These are phyloP conservation scores for Adansonia madagascariensis DNA, from an alignment of 441 rosid species.

Conservation along the genomic window DNA sequence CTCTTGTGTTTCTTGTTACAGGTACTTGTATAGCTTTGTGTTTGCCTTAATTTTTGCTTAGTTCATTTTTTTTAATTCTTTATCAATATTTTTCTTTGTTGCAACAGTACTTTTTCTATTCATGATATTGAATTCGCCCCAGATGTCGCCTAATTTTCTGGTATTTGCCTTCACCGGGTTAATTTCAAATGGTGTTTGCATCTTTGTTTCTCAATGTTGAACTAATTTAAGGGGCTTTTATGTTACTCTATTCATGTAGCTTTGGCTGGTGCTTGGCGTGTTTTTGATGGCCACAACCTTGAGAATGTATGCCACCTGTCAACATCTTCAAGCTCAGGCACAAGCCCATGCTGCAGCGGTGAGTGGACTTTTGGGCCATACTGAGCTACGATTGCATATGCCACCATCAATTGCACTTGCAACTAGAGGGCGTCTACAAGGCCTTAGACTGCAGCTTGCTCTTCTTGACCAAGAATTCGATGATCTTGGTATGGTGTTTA, in stretches of 20 bases:
- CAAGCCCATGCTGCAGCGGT: slow-evolving; percentile 82
- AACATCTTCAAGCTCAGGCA: slow-evolving; percentile 92
- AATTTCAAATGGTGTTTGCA: not conserved
- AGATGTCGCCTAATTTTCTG: slow-evolving; percentile 90
- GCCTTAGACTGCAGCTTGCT: slow-evolving; percentile 87
- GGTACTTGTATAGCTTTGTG: slow-evolving; percentile 40
- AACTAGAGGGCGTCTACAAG: slow-evolving; percentile 88
- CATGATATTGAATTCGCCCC: slow-evolving; percentile 89
- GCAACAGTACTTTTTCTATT: slow-evolving; percentile 72
- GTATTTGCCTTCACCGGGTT: slow-evolving; percentile 36
- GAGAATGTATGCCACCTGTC: slow-evolving; percentile 94
- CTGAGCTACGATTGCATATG: slow-evolving; percentile 83
- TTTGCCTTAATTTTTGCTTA: not conserved
- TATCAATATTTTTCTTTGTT: slow-evolving; percentile 26
- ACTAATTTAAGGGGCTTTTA: not conserved
- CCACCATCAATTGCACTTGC: slow-evolving; percentile 83
- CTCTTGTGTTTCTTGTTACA: slow-evolving; percentile 85
- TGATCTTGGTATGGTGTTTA: slow-evolving; percentile 59
- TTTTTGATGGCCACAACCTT: slow-evolving; percentile 83
- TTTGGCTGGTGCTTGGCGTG: slow-evolving; percentile 90
- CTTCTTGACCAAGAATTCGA: slow-evolving; percentile 88
- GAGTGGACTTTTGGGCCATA: slow-evolving; percentile 76
- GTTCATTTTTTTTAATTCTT: not conserved
- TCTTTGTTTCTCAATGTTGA: not conserved
- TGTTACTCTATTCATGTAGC: slow-evolving; percentile 45